Evolutionary conservation across 495 filamentous ascomycete genomes (phyloP).

Genomic region (Letharia lupina): DNA sequence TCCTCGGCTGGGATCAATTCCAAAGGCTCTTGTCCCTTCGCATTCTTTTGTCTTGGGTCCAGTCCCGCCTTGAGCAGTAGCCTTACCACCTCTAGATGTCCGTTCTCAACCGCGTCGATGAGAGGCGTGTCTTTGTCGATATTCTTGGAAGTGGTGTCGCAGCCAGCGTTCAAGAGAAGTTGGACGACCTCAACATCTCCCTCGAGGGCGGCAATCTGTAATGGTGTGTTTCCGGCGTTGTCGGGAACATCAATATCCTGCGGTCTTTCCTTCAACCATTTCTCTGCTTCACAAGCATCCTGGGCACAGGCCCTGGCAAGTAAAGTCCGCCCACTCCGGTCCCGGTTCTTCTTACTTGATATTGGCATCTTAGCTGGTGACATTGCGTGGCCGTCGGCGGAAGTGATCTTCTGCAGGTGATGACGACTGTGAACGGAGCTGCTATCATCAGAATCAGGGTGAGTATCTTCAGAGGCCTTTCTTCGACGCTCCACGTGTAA

Average conservation of each 20-base stretch:
- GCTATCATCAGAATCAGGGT: conserved; percentile 65
- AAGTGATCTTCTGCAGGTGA: conserved; percentile 57
- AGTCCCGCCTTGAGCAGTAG: conserved; percentile 76
- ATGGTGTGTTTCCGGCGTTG: conserved; percentile 85
- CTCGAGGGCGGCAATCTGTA: conserved; percentile 82
- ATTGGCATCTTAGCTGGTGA: conserved; percentile 58
- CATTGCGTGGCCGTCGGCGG: conserved; percentile 44
- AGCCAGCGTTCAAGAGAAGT: conserved; percentile 66
- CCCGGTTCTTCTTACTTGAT: conserved; percentile 67
- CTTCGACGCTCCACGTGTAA: conserved; percentile 40
- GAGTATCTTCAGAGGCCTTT: conserved; percentile 54
- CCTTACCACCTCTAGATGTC: conserved; percentile 82
- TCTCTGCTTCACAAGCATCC: conserved; percentile 63
- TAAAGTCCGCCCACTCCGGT: conserved; percentile 76
- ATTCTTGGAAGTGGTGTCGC: conserved; percentile 72
- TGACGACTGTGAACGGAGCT: conserved; percentile 62
- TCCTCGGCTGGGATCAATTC: conserved; percentile 66
- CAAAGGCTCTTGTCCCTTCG: conserved; percentile 76
- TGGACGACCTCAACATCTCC: conserved; percentile 69
- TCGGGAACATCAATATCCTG: conserved; percentile 84
- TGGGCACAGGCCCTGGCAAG: conserved; percentile 77
- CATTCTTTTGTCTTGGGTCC: conserved; percentile 80
- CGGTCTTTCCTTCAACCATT: conserved; percentile 63
- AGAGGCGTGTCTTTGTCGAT: conserved; percentile 85
- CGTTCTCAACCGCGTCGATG: conserved; percentile 92